These are phyloP conservation scores for Citrullus colocynthis DNA, from an alignment of 306 rosid species.

Conservation along the genomic window DNA sequence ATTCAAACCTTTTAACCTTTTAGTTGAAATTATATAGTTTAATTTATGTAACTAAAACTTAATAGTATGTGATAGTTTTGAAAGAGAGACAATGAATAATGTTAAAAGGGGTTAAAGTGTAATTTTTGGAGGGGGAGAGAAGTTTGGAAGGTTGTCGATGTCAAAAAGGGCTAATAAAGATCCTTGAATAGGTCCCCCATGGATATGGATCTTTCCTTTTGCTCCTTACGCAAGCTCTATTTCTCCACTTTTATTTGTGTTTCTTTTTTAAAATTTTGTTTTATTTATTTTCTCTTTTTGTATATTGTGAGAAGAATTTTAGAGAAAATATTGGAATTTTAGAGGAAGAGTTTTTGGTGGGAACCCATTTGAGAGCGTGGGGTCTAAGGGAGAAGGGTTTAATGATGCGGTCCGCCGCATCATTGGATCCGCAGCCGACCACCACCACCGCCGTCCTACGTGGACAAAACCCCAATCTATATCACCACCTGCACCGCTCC, in stretches of 20 bases:
- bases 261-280: neutral
- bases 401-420: slow-evolving; percentile 63
- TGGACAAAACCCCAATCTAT: slow-evolving; percentile 37
- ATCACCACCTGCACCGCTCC: slow-evolving; percentile 9
- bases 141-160: slow-evolving; percentile 47
- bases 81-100: neutral
- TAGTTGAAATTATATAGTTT: too few species aligned
- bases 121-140: neutral
- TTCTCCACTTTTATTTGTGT: neutral
- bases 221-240: slow-evolving; percentile 40
- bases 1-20: too few species aligned
- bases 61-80: too few species aligned
- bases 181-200: slow-evolving; percentile 38
- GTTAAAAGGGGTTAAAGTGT: neutral
- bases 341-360: slow-evolving; percentile 19
- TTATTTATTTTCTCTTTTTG: neutral
- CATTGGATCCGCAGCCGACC: slow-evolving; percentile 60
- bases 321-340: neutral
- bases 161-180: slow-evolving; percentile 32
- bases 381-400: slow-evolving; percentile 6
- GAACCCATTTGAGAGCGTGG: slow-evolving; percentile 24
- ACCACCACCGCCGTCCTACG: slow-evolving; percentile 36
- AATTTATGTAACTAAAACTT: too few species aligned
- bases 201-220: slow-evolving; percentile 55
- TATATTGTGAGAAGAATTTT: neutral